Percentiles rank a stretch among this genome's conserved stretches.
Evolutionary conservation across 2,329 filamentous ascomycete genomes (phyloP).

Genomic region (Penicillium sp.): DNA sequence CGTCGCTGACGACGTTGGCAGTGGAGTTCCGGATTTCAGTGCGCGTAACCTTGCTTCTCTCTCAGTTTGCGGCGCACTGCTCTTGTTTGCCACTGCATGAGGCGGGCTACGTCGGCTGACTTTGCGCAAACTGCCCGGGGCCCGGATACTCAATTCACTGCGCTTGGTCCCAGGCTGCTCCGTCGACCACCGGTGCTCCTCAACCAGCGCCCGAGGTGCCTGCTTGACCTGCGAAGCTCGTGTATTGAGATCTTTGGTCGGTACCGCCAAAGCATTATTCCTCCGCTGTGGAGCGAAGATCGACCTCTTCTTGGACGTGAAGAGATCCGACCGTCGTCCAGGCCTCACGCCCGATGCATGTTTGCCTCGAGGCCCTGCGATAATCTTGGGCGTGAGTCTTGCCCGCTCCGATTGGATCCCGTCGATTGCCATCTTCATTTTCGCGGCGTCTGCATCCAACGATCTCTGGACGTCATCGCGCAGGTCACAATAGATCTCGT

Average conservation of each 20-base stretch:
- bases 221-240: slow-evolving; percentile 35
- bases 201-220: slow-evolving; percentile 40
- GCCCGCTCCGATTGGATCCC: slow-evolving; percentile 55
- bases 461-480: slow-evolving; percentile 53
- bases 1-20: slow-evolving; percentile 1
- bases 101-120: slow-evolving; percentile 2
- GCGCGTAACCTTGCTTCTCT: slow-evolving; percentile 15
- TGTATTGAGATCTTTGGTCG: slow-evolving; percentile 39
- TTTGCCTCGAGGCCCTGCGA: slow-evolving; percentile 39
- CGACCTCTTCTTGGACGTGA: slow-evolving; percentile 27
- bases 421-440: slow-evolving; percentile 53
- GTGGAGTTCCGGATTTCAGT: slow-evolving; percentile 26
- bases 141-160: slow-evolving; percentile 5
- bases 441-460: slow-evolving; percentile 53
- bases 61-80: slow-evolving; percentile 8
- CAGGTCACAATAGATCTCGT: slow-evolving; percentile 68
- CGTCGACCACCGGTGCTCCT: slow-evolving; percentile 34
- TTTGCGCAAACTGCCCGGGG: slow-evolving; percentile 17
- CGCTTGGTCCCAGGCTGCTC: slow-evolving; percentile 16
- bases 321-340: slow-evolving; percentile 5
- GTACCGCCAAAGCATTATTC: slow-evolving; percentile 34
- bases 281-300: slow-evolving; percentile 35
- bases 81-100: not conserved
- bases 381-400: slow-evolving; percentile 53
- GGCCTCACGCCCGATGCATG: not conserved